A percentile compares a stretch with the other conserved stretches of the same genome.
Conservation (phyloP, 148 eudicot genomes). For the Silene conica region DNA sequence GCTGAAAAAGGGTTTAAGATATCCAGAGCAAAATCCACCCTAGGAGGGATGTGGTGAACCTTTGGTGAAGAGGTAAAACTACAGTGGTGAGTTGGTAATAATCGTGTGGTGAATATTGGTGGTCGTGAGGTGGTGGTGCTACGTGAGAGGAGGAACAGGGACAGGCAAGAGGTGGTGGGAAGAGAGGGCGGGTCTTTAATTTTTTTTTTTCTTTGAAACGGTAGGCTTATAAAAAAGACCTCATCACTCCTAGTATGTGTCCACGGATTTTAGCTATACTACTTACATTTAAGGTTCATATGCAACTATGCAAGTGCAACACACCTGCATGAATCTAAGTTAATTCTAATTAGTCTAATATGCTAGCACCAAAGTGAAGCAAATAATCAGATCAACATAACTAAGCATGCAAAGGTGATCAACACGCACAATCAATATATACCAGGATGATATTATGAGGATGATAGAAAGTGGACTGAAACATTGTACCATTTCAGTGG, state of each 20-base stretch:
- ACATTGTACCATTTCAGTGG: slow-evolving; percentile 77
- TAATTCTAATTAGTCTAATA: neutral
- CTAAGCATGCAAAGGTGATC: neutral
- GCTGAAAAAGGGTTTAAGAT: no score
- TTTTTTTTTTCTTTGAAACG: no score
- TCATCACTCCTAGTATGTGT: neutral
- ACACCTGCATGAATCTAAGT: neutral
- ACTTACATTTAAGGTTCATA: slow-evolving; percentile 6
- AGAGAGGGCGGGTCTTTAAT: neutral
- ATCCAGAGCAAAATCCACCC: neutral
- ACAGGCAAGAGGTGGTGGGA: neutral
- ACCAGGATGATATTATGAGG: neutral
- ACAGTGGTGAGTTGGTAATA: neutral
- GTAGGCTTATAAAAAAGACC: neutral
- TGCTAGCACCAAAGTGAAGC: neutral
- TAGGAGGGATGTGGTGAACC: neutral
- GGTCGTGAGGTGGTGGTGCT: neutral
- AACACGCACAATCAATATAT: neutral
- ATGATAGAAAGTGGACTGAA: neutral
- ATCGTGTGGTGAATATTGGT: neutral
- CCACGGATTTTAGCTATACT: neutral
- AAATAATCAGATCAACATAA: neutral
- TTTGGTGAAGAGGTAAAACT: neutral
- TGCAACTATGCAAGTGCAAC: neutral
- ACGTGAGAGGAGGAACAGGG: neutral